Evolutionary conservation across 1,139 yeast species (phyloP).

Genomic region (Suhomyces wounanorum): DNA sequence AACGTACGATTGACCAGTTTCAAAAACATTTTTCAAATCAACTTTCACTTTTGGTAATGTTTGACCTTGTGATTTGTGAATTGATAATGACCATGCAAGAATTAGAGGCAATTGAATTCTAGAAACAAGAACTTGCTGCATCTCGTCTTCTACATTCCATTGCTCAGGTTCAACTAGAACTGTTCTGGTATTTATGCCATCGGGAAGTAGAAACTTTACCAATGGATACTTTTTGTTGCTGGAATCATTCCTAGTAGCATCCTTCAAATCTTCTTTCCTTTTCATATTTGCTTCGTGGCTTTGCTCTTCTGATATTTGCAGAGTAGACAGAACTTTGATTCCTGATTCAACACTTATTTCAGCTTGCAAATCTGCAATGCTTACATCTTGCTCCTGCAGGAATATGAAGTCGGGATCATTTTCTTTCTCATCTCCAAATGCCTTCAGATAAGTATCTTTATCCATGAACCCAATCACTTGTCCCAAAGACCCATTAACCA

Average conservation of each 20-base stretch:
- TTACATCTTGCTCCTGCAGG: constrained; percentile 5
- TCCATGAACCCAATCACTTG: constrained; percentile 55
- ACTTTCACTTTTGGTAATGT: constrained; percentile 82
- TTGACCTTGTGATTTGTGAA: constrained; percentile 97
- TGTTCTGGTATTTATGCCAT: constrained; percentile 66
- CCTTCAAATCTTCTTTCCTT: constrained; percentile 22
- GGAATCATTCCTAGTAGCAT: constrained; percentile 36
- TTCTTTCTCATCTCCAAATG: constrained; percentile 21
- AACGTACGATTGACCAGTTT: constrained; percentile 42
- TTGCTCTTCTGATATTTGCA: constrained; percentile 2
- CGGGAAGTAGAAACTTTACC: constrained; percentile 71
- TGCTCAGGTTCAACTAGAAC: constrained; percentile 52
- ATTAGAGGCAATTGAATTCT: constrained; percentile 74
- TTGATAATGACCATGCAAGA: constrained; percentile 93
- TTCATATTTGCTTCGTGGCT: constrained; percentile 9
- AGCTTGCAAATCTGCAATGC: neutral
- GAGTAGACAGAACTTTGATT: neutral
- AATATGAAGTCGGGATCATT: constrained; percentile 14
- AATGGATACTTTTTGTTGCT: constrained; percentile 58
- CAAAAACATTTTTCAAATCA: constrained; percentile 76
- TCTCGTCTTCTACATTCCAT: constrained; percentile 47
- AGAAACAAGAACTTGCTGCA: constrained; percentile 30
- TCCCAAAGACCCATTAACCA: constrained; percentile 94
- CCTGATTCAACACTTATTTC: neutral
- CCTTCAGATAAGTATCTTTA: constrained; percentile 36